Evolutionary conservation across 306 rosid species (phyloP).

Genomic region (Quercus gilva): DNA sequence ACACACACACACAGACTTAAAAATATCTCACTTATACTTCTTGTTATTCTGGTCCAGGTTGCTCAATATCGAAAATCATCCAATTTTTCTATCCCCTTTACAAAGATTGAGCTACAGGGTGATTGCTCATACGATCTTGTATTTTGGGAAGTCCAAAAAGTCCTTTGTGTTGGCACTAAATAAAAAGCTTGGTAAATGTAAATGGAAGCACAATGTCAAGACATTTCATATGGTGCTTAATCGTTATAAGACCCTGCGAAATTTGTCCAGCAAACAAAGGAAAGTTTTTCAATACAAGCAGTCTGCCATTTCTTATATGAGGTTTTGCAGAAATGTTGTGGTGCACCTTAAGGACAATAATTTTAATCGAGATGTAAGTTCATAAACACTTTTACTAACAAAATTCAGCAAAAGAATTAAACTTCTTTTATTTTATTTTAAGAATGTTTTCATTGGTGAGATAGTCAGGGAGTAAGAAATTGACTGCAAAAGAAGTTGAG

Average conservation of each 20-base stretch:
- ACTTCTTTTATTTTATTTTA: not conserved
- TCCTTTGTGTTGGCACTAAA: not conserved
- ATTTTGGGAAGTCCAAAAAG: not conserved
- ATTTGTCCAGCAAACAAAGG: not conserved
- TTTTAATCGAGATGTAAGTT: not conserved
- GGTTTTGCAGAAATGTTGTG: not conserved
- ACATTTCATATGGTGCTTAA: not conserved
- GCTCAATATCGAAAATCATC: not conserved
- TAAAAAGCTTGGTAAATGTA: not conserved
- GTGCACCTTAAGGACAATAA: slow-evolving; percentile 1
- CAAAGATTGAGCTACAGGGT: slow-evolving; percentile 6
- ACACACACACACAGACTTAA: no score
- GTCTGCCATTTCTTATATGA: not conserved
- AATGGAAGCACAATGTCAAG: not conserved
- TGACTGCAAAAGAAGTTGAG: not conserved
- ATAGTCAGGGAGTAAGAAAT: not conserved
- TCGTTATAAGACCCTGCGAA: not conserved
- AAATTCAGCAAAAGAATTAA: not conserved
- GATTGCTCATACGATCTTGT: not conserved
- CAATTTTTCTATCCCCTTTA: slow-evolving; percentile 2
- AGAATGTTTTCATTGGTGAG: not conserved
- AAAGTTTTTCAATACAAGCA: not conserved
- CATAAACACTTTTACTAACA: not conserved
- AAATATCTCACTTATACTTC: not conserved
- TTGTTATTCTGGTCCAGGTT: not conserved